Base-by-base conservation (phyloP, 2,329 filamentous ascomycete genomes). In the Furcasterigmium furcatum region DNA sequence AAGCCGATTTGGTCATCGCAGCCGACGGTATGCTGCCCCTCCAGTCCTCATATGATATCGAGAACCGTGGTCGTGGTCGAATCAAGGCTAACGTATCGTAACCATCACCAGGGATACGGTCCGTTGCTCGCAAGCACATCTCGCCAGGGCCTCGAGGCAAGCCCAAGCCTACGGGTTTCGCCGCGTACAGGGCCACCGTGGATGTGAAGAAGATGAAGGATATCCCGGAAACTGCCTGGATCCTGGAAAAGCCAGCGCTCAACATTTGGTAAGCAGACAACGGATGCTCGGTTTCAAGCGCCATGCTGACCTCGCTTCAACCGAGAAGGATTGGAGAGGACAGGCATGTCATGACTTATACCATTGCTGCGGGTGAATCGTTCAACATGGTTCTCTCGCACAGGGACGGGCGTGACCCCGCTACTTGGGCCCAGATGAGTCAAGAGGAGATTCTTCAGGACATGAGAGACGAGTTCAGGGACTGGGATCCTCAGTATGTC, bases 341-440 rank as follows among this genome's bases (percentile, higher is more conserved):
- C 16, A 52, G 67, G 2, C 71, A 74, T 46, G 68, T 71, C 12
- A 74, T 75, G 68, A 66, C 69, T 1, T 72, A 72, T 48, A 59
- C 58, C 5, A 75, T 75, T 9, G 60, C 67, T 1, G 58, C 56
- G 1, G 68, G 68, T 3, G 61, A 66, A 38, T 59, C 66, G 0
- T 73, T 73, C 55, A 73, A 73, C 49, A 67, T 74, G 65, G 71
- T 73, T 0, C 54, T 74, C 0, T 71, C 67, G 6, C 69, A 73
- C 49, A 57, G 57, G 9, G 71, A 73, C 48, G 41, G 55, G 6
- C 56, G 55, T 0, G 62, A 70, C 25, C 60, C 65, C 0, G 44
- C 52, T 2, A 60, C 56, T 5, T 65, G 62, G 58, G 55, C 46
- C 12, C 19, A 40, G 10, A 41, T 47, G 27, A 50, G 30, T 30